Evolutionary conservation across 345 rosid species (phyloP), one percentile per base, ranked within the genome.

Genomic region (Euphorbia tirucalli): DNA sequence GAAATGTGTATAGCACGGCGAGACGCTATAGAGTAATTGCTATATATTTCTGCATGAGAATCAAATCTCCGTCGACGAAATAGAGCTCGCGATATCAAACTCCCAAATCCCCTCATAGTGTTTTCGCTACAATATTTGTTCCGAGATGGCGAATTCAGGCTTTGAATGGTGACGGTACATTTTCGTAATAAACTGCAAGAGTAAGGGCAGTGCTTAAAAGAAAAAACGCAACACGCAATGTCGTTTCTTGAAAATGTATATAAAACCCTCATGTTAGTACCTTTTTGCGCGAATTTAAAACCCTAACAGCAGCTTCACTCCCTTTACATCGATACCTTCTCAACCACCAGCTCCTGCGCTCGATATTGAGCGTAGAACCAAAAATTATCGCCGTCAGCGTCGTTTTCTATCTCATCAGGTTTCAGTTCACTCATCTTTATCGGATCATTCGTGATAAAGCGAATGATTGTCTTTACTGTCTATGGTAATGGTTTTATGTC

Each of bases 1-100:
- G 82, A 75, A 44, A 66, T 46, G 24, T 71, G 65, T 49, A 85
- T 15, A n/a, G 74, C 55, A 6, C 86, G 83, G 73, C 79, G 78
- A 28, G 84, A 62, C 11, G 62, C 15, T 35, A 73, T 56, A 70
- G 61, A 78, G 65, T 71, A 48, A 11, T 50, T 54, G 16, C 27
- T 39, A 18, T 72, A 52, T 15, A 65, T 58, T 21, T 65, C 59
- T 37, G 32, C 11, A 65, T 43, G 65, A 50, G 69, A 46, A 41
- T 68, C 25, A 37, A 71, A 46, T 55, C 71, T 27, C 57, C 41
- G 50, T 27, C 28, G 79, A 31, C 71, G 70, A 5, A 75, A 75
- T 7, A 76, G 32, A 71, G 83, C 66, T 58, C 81, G 70, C 71
- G 35, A 41, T 5, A 66, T 46, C 52, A 66, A 70, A 24, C 62